These are phyloP conservation scores for Wickerhamomyces queroliae DNA, from an alignment of 805 yeast species.

Conservation along the genomic window DNA sequence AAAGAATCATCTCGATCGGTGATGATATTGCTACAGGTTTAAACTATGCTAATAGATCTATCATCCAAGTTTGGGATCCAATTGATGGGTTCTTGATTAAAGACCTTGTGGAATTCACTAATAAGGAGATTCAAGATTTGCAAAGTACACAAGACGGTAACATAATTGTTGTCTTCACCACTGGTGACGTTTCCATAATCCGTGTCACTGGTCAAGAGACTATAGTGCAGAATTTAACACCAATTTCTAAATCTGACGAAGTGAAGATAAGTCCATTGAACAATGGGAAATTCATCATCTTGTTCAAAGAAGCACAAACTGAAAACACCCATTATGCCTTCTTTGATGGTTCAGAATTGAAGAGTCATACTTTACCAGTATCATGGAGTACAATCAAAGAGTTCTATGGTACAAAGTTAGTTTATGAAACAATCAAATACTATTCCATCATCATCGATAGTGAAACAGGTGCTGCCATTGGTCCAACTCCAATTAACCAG, in stretches of 20 bases:
- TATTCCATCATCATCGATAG: constrained; percentile 8
- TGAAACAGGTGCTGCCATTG: constrained; percentile 7
- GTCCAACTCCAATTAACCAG: constrained; percentile 4
- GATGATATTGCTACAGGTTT: constrained; percentile 16
- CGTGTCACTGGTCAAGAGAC: constrained; percentile 2
- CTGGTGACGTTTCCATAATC: constrained; percentile 9
- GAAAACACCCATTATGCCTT: constrained; percentile 8
- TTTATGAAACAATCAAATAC: constrained; percentile 7
- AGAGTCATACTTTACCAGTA: constrained; percentile 6
- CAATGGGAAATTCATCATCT: constrained; percentile 13
- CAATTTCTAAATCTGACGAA: constrained; percentile 4
- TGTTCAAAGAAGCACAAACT: constrained; percentile 5
- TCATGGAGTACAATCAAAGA: constrained; percentile 14
- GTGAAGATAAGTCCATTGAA: constrained; percentile 6
- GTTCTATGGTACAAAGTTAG: constrained; percentile 18
- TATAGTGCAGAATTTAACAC: constrained; percentile 1
- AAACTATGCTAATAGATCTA: constrained; percentile 12
- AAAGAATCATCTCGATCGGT: constrained; percentile 6
- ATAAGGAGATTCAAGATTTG: constrained; percentile 3
- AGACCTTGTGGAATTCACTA: constrained; percentile 8
- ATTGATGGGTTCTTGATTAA: constrained; percentile 8
- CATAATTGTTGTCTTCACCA: constrained; percentile 6
- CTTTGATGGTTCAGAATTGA: constrained; percentile 9
- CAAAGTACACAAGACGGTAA: neutral
- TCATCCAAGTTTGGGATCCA: constrained; percentile 16